Evolutionary conservation across 306 rosid genomes (phyloP).

Genomic region (Adenanthera pavonina): DNA sequence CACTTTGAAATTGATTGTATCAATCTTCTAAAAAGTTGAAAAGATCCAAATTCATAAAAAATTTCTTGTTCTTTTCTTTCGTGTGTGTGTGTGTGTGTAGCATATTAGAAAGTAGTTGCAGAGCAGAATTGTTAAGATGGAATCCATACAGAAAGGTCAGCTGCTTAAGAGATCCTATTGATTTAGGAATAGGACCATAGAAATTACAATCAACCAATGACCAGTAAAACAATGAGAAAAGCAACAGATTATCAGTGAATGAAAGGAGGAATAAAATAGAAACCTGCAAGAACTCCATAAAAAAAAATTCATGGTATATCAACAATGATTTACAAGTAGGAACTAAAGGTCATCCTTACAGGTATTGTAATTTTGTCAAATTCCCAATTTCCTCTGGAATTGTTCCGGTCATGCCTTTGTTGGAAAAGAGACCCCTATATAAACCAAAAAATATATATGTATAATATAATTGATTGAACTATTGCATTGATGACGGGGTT

Average conservation of each 20-base stretch:
- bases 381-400: slow-evolving; percentile 66
- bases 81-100: background rate
- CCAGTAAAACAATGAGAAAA: slow-evolving; percentile 45
- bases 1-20: background rate
- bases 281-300: background rate
- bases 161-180: slow-evolving; percentile 60
- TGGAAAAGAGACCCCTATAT: slow-evolving; percentile 70
- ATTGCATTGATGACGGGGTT: background rate
- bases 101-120: slow-evolving; percentile 17
- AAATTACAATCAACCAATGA: slow-evolving; percentile 71
- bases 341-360: slow-evolving; percentile 51
- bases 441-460: background rate
- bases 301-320: background rate
- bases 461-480: background rate
- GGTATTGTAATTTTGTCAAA: slow-evolving; percentile 53
- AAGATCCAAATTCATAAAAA: background rate
- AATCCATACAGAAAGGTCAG: slow-evolving; percentile 66
- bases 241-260: slow-evolving; percentile 13
- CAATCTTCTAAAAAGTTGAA: background rate
- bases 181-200: slow-evolving; percentile 69
- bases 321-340: slow-evolving; percentile 7
- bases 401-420: slow-evolving; percentile 51
- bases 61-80: background rate
- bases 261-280: background rate
- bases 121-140: slow-evolving; percentile 12